Evolutionary conservation across 164 flowering plant genomes (phyloP), one percentile per base, ranked within the genome.

Genomic region (Platanus orientalis): DNA sequence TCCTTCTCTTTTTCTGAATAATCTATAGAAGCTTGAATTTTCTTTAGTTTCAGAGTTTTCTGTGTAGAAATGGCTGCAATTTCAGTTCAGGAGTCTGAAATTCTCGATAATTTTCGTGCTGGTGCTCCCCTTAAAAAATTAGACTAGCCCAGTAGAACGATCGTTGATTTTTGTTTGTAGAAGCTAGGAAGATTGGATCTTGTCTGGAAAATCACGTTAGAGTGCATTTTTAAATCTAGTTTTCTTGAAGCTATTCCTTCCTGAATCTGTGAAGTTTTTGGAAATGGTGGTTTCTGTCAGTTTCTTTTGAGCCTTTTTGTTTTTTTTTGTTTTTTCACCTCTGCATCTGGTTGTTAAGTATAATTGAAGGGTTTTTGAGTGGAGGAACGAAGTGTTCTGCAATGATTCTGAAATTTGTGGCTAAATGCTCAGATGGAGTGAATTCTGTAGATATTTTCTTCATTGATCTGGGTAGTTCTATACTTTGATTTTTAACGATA

Each of bases 231-330:
- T 17, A 21, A 65, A 1, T 58, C 19, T 26, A 13, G 17, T 58
- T 44, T 10, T 14, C 0, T 26, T 34, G 2, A 32, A 20, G 21
- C 24, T 51, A 19, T 36, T 27, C 40, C 19, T 34, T 7, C 21
- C 13, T 49, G 21, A 36, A 40, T 51, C 51, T 1, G 24, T 11
- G 23, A 48, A 39, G 16, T 62, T 48, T 32, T 7, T 21, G n/a
- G 25, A 40, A 59, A 13, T 23, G 66, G 62, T 72, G 72, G 71
- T 78, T 84, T 36, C 1, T 36, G 10, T 36, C 13, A 7, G 5
- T 36, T 36, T 3, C 5, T 36, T 36, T 36, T 36, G 42, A 36
- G 12, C 13, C 42, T 36, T 36, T 36, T 36, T 36, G 42, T 36
- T 36, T n/a, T n/a, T 7, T 7, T 11, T 21, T 30, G 12, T 3